Base-by-base conservation (phyloP, 1,284 basidiomycete genomes). In the Cutaneotrichosporon sp. region DNA sequence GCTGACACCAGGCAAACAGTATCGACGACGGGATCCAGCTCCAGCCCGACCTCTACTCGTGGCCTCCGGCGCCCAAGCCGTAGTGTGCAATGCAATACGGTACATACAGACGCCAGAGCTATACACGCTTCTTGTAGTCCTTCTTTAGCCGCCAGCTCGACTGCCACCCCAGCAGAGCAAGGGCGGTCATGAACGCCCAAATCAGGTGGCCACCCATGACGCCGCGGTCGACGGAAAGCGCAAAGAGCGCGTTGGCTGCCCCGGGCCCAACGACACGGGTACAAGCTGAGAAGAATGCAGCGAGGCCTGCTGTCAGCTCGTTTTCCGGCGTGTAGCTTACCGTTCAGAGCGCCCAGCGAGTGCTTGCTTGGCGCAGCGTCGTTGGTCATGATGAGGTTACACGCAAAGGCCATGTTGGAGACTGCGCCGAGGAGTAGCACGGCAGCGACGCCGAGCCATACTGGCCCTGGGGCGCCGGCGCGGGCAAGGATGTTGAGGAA, bases 301-400 rank as follows among this genome's bases (percentile, higher is more conserved):
- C 52, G 18, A 54, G 52, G 42, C 52, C 46, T 47, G 36, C 4
- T 7, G 45, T 43, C 21, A 43, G 48, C 36, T 8, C n/a, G 4
- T 7, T 20, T 51, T 57, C 55, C 35, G 61, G 59, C 10, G 22
- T 4, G 14, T 8, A 8, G 36, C 46, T 20, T 22, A 47, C 46
- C 68, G 46, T 70, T 70, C 54, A 70, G 62, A 0, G 68, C 60
- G 4, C 68, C 68, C 0, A 70, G 54, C 4, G 60, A 55, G 21
- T 56, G 60, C 10, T 61, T 43, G 35, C 58, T 61, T 0, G 66
- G 66, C 3, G 65, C 66, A 9, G 66, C 66, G 33, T 63, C 62
- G 45, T 70, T 70, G 14, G 58, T 60, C 66, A 70, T 68, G 44
- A 70, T 60, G 33, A 70, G 49, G 37, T 70, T 70, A 51, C 68